Evolutionary conservation across 1,139 yeast genomes (phyloP).

Genomic region (Entelexis paramagnoliae): DNA sequence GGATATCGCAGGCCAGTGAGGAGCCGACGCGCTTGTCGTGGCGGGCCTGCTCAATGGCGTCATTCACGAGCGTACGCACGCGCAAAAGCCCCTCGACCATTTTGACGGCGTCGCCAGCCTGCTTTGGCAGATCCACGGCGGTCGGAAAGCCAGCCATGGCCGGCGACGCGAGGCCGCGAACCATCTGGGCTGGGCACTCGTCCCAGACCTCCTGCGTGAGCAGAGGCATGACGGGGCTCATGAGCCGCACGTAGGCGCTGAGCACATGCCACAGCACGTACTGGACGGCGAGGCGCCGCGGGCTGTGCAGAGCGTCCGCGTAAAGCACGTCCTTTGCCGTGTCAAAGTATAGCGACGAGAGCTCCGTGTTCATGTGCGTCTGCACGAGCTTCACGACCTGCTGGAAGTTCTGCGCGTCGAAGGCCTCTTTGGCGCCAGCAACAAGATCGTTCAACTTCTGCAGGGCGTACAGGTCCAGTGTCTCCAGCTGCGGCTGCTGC

Average conservation of each 20-base stretch:
- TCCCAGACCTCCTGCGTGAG: conserved; percentile 85
- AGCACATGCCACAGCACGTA: conserved; percentile 58
- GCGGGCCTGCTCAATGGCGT: conserved; percentile 41
- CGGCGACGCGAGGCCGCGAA: conserved; percentile 40
- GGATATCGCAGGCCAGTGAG: conserved; percentile 51
- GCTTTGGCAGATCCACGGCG: conserved; percentile 34
- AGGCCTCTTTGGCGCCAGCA: conserved; percentile 37
- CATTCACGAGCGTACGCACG: conserved; percentile 44
- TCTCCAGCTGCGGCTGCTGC: conserved; percentile 29
- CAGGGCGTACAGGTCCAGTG: conserved; percentile 57
- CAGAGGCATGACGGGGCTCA: conserved; percentile 76
- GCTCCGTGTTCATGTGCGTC: conserved; percentile 59
- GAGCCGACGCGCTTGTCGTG: conserved; percentile 42
- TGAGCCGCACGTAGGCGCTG: conserved; percentile 49
- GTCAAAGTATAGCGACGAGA: conserved; percentile 81
- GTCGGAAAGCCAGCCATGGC: conserved; percentile 41
- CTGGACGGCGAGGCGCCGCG: conserved; percentile 55
- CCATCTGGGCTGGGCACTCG: conserved; percentile 36
- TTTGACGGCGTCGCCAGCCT: not conserved
- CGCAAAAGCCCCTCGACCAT: conserved; percentile 34
- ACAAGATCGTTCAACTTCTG: conserved; percentile 46
- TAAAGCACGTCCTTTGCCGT: conserved; percentile 76
- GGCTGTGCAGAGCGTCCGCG: conserved; percentile 46
- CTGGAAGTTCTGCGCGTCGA: conserved; percentile 53
- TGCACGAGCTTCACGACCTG: conserved; percentile 53